These are phyloP conservation scores for Cryptosporidium sp. DNA, from an alignment of 169 alveolate species.

Conservation along the genomic window DNA sequence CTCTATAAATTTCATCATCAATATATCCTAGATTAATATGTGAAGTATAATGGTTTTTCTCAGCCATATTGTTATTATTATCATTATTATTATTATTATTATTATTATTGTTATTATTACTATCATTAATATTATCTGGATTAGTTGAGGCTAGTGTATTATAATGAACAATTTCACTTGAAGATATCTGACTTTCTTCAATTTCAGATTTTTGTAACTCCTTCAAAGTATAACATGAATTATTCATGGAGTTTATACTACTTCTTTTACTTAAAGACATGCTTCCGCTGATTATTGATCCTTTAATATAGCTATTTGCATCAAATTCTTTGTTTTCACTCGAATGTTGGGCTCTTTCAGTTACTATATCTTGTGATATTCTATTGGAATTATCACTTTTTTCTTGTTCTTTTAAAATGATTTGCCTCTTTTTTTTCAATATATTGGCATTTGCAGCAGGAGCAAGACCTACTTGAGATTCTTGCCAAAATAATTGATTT, in stretches of 20 bases:
- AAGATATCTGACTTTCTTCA: constrained; percentile 6
- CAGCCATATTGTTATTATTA: background rate
- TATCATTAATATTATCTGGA: background rate
- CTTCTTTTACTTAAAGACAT: constrained; percentile 10
- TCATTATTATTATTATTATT: too few relatives aligned
- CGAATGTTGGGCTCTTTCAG: background rate
- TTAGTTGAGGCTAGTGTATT: background rate
- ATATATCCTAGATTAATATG: constrained; percentile 16
- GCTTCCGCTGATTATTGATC: background rate
- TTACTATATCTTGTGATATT: background rate
- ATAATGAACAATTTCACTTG: constrained; percentile 23
- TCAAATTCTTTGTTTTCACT: background rate
- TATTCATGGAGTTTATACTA: constrained; percentile 27
- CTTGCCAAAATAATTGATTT: constrained; percentile 49
- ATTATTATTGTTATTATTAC: too few relatives aligned
- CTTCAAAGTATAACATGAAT: background rate
- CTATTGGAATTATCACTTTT: background rate
- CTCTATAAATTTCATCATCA: constrained; percentile 58
- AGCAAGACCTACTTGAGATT: constrained; percentile 66
- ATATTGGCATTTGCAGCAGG: constrained; percentile 47
- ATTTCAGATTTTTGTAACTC: background rate
- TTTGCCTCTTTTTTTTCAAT: constrained; percentile 14
- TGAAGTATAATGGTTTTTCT: background rate
- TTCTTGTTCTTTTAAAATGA: background rate
- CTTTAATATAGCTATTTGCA: background rate